Evolutionary conservation across 305 asterid genomes (phyloP), one percentile per base, ranked within the genome.

Genomic region (Striga hermonthica): DNA sequence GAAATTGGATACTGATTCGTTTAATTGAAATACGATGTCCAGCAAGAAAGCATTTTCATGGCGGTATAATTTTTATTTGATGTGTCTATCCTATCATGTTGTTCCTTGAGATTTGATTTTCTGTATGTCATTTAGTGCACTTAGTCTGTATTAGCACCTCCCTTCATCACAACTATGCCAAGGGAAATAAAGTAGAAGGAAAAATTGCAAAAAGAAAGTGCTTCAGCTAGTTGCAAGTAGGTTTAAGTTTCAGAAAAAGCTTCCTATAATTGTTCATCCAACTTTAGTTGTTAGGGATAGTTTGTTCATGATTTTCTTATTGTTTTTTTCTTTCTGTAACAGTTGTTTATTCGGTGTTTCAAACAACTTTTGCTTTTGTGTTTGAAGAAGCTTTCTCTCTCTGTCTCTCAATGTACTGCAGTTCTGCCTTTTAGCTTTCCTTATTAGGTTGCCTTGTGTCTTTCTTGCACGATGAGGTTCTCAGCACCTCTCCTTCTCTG

Each of bases 1-100:
- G 95, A 88, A 71, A 84, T 86, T 67, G 64, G 71, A 78, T 81
- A 79, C 49, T 75, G 72, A 66, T 73, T 87, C 78, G 72, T 66
- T 60, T 83, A 84, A 69, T 72, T 82, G 66, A 83, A 86, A 72
- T 58, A 84, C 37, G 79, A 81, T 72, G 57, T 77, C 66, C 77
- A 60, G 57, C 86, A 79, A 69, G 73, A 55, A 67, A 70, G 64
- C 79, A 75, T 78, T 35, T 34, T 68, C 16, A 35, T 76, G 70
- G 88, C 86, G 97, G 99, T 93, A 89, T 64, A 11, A 49, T 34
- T 43, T 45, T 52, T 75, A 10, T 43, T 66, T 16, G 6, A 65
- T 76, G 48, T 59, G 40, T 1, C 31, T 22, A 22, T 22, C 31
- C 31, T 22, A 22, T 22, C 31, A 2, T 56, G 6, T 73, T 16